Conservation (phyloP, 257 asterid genomes). For the Solanum gracilifrons region DNA sequence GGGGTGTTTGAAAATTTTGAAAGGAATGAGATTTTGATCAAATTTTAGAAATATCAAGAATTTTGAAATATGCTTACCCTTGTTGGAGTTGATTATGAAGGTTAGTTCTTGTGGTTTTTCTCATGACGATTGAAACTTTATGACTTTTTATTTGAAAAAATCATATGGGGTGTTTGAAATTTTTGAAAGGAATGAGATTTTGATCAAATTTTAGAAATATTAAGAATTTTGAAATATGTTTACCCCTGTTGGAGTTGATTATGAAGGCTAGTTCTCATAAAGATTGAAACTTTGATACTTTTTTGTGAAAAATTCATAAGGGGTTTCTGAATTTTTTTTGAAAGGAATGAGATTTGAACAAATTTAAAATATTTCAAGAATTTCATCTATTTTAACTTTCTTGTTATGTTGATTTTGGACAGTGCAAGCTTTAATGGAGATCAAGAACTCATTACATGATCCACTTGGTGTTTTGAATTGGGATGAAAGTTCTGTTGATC, state of each 20-base stretch:
- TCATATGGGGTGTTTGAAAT: neutral
- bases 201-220: neutral
- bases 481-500: slow-evolving; percentile 85
- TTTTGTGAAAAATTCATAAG: neutral
- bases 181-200: neutral
- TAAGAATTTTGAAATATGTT: slow-evolving; percentile 16
- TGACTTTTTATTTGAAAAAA: neutral
- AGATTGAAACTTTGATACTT: neutral
- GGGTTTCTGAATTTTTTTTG: neutral
- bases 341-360: neutral
- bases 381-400: neutral
- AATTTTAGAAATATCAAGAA: neutral
- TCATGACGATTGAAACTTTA: neutral
- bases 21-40: neutral
- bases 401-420: neutral
- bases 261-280: slow-evolving; percentile 43
- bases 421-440: slow-evolving; percentile 86
- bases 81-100: slow-evolving; percentile 83
- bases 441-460: slow-evolving; percentile 51
- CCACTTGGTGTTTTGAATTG: slow-evolving; percentile 64
- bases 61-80: slow-evolving; percentile 35
- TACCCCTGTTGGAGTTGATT: slow-evolving; percentile 71
- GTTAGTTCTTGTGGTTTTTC: slow-evolving; percentile 8
- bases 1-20: neutral
- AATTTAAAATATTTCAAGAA: neutral